A percentile compares a stretch with the other conserved stretches of the same genome.
These are phyloP conservation scores for Carex parvula DNA, from an alignment of 176 grass and related monocot genomes.

Conservation along the genomic window DNA sequence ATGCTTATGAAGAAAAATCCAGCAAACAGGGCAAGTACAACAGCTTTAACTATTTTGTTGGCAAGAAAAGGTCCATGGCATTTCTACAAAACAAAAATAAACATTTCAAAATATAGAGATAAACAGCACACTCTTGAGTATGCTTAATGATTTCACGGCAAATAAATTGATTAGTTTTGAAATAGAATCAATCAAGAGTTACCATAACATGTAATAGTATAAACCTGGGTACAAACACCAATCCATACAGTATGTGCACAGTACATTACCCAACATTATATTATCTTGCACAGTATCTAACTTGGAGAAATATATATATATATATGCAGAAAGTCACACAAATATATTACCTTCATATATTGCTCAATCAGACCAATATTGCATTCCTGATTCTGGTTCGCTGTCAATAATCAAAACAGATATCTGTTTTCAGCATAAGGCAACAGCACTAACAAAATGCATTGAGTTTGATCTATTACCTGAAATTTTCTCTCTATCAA, in stretches of 20 bases:
- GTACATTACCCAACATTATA: neutral
- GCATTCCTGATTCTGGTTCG: constrained; percentile 27
- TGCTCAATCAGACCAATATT: constrained; percentile 51
- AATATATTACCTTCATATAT: constrained; percentile 80
- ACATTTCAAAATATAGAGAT: neutral
- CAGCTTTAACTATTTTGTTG: constrained; percentile 61
- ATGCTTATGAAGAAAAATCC: constrained; percentile 91
- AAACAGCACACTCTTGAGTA: neutral
- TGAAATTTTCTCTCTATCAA: constrained; percentile 47
- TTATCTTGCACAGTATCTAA: neutral
- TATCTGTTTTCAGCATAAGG: neutral
- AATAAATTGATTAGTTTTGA: neutral
- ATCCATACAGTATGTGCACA: neutral
- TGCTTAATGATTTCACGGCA: neutral
- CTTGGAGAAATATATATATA: neutral
- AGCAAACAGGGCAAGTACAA: constrained; percentile 66
- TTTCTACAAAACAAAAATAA: constrained; percentile 44
- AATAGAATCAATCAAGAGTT: neutral
- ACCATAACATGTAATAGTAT: neutral
- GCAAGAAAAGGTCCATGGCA: constrained; percentile 72
- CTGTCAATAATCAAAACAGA: constrained; percentile 33
- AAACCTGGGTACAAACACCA: neutral
- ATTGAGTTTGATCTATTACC: constrained; percentile 15
- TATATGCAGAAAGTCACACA: constrained; percentile 19
- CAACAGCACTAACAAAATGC: constrained; percentile 20